phyloP scores from a whole-genome alignment of 805 yeast species.

The Teunomyces tritomae region DNA sequence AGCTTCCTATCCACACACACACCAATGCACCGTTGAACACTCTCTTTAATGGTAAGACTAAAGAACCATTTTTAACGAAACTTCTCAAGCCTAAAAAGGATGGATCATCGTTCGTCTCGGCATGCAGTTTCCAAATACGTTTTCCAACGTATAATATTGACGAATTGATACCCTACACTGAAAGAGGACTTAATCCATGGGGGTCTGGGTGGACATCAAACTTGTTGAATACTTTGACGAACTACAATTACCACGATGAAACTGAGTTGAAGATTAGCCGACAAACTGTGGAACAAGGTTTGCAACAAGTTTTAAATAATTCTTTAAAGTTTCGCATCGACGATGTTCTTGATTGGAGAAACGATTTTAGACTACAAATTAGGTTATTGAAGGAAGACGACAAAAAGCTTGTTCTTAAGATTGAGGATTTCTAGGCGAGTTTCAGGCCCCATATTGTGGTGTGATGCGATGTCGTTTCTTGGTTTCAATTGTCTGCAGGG shows the following conservation, averaged over 20 bases:
- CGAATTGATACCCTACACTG: conserved; percentile 19
- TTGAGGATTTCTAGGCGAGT: conserved; percentile 33
- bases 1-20: conserved; percentile 25
- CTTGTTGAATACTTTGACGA: conserved; percentile 27
- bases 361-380: conserved; percentile 27
- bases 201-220: conserved; percentile 30
- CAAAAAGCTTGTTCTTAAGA: conserved; percentile 31
- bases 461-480: too few relatives aligned
- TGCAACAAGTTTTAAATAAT: conserved; percentile 21
- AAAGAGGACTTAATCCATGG: conserved; percentile 33
- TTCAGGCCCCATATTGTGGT: neutral
- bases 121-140: conserved; percentile 28
- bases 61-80: conserved; percentile 33
- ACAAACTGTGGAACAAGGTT: conserved; percentile 36
- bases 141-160: conserved; percentile 37
- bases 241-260: conserved; percentile 37
- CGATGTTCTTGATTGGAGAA: conserved; percentile 37
- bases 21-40: conserved; percentile 15
- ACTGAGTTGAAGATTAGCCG: conserved; percentile 23
- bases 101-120: conserved; percentile 33
- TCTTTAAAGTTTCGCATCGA: conserved; percentile 32
- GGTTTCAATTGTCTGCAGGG: neutral
- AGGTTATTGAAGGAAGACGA: conserved; percentile 26
- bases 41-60: conserved; percentile 25
- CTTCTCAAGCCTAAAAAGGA: conserved; percentile 35